A percentile compares a stretch with the other conserved stretches of the same genome.
phyloP scores from a whole-genome alignment of 139 green algal species.

The Chlorella sp. region DNA sequence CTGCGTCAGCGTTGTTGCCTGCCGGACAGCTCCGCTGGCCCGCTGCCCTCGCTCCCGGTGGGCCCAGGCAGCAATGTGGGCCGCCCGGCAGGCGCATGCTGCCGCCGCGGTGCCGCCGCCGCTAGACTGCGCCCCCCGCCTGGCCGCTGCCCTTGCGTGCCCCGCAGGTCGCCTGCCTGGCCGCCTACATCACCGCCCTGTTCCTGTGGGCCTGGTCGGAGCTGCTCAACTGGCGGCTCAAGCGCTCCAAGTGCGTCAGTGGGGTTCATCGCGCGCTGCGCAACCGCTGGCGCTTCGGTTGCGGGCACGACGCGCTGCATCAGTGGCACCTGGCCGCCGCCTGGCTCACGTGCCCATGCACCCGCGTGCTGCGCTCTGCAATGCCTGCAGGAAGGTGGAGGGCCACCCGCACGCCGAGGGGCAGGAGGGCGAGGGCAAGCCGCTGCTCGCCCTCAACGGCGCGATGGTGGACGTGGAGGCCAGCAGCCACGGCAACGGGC shows the following conservation, averaged over 20 bases:
- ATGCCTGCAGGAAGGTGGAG: constrained; percentile 4
- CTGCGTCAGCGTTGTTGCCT: too few species aligned
- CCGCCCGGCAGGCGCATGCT: too few species aligned
- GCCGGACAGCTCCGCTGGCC: too few species aligned
- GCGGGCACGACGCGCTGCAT: not conserved
- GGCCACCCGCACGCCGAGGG: constrained; percentile 4
- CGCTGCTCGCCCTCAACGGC: constrained; percentile 18
- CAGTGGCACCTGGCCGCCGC: not conserved
- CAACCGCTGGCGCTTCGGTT: not conserved
- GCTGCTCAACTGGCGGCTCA: constrained; percentile 32
- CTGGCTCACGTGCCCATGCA: not conserved
- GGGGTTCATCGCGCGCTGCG: too few species aligned
- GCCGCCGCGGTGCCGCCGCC: too few species aligned
- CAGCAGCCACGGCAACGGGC: not conserved
- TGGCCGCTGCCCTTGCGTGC: not conserved
- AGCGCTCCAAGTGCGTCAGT: constrained; percentile 10
- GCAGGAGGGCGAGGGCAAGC: not conserved
- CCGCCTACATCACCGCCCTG: constrained; percentile 49
- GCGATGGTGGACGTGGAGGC: constrained; percentile 13
- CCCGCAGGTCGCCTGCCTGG: constrained; percentile 57
- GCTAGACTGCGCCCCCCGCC: too few species aligned
- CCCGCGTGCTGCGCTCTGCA: not conserved
- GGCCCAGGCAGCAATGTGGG: too few species aligned
- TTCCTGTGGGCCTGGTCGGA: constrained; percentile 51
- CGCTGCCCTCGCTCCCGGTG: too few species aligned